phyloP scores from a whole-genome alignment of 2,329 filamentous ascomycete species.

The Cryphonectria radicalis region DNA sequence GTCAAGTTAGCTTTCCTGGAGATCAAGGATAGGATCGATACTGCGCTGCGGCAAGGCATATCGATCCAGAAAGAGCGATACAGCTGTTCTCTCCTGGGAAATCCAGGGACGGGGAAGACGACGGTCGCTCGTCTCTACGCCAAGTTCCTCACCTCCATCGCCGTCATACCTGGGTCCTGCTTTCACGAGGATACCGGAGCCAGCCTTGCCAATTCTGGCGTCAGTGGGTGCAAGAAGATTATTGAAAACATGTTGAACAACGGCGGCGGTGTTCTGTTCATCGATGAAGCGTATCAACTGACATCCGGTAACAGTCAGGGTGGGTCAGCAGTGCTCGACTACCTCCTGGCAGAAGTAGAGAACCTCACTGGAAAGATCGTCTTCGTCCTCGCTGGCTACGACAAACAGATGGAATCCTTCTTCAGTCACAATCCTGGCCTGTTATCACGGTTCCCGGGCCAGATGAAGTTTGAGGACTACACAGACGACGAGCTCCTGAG shows the following conservation, averaged over 20 bases:
- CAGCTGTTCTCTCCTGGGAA: constrained; percentile 67
- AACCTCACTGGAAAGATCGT: constrained; percentile 71
- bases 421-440: constrained; percentile 76
- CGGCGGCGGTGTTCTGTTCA: constrained; percentile 73
- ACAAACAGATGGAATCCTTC: constrained; percentile 75
- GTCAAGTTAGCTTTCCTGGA: constrained; percentile 68
- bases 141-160: constrained; percentile 64
- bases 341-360: constrained; percentile 72
- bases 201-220: constrained; percentile 64
- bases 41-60: constrained; percentile 58
- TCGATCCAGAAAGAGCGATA: constrained; percentile 63
- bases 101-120: constrained; percentile 79
- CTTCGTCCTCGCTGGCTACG: constrained; percentile 75
- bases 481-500: constrained; percentile 63
- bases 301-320: constrained; percentile 60
- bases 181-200: constrained; percentile 74
- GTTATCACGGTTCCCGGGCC: constrained; percentile 68
- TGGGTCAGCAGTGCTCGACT: constrained; percentile 69
- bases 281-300: constrained; percentile 81
- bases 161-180: constrained; percentile 61
- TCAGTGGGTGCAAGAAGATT: constrained; percentile 59
- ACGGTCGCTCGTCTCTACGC: constrained; percentile 75
- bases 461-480: constrained; percentile 72
- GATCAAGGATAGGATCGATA: constrained; percentile 68
- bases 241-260: constrained; percentile 59